Percentiles rank a stretch among this genome's conserved stretches.
Conservation (phyloP, 2,329 filamentous ascomycete species). For the Diaporthe sp. region DNA sequence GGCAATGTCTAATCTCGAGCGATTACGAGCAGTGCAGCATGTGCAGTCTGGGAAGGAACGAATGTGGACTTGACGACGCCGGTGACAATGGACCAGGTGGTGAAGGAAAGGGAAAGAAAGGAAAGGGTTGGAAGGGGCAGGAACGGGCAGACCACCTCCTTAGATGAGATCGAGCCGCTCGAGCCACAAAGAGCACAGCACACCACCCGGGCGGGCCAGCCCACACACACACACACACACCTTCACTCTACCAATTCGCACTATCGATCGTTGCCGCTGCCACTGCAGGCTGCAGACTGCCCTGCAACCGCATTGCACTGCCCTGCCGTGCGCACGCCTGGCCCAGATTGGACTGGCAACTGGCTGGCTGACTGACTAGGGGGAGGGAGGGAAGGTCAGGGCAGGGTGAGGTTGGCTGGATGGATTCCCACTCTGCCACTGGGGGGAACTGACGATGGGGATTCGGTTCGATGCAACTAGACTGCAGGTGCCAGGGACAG, state of each 20-base stretch:
- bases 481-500: conserved; percentile 38
- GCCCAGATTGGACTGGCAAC: conserved; percentile 19
- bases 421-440: neutral
- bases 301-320: neutral
- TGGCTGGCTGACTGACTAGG: neutral
- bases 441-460: neutral
- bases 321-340: neutral
- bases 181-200: conserved; percentile 37
- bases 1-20: conserved; percentile 20
- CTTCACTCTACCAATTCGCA: neutral
- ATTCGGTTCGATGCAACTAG: conserved; percentile 35
- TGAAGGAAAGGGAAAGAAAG: conserved; percentile 38
- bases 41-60: conserved; percentile 56
- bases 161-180: conserved; percentile 40
- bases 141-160: conserved; percentile 35
- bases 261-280: conserved; percentile 17
- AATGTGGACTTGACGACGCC: conserved; percentile 50
- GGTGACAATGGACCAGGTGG: conserved; percentile 49
- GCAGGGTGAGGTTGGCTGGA: neutral
- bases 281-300: neutral
- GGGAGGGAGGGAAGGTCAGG: neutral
- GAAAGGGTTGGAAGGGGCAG: conserved; percentile 22
- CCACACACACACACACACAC: neutral
- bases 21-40: conserved; percentile 32
- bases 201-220: neutral